Evolutionary conservation across 805 yeast species (phyloP), one percentile per base, ranked within the genome.

Genomic region (Pichia paraexigua): DNA sequence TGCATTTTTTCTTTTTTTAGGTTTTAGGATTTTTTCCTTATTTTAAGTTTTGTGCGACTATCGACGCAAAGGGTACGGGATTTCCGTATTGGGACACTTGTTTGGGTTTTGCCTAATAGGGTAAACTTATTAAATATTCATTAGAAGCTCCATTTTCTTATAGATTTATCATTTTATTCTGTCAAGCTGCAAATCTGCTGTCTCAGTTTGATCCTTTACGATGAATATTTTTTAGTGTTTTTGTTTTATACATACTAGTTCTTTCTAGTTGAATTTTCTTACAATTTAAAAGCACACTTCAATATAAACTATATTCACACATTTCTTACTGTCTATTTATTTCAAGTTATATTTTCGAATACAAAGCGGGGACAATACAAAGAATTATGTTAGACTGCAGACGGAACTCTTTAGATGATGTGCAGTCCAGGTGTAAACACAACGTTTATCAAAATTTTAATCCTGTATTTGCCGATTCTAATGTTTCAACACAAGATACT

Each of bases 51-150:
- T 35, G 22, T 7, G 22, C 35, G 48, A 2, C 48, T 43, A 45
- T 37, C 28, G 48, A 22, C 48, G 39, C 39, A 30, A 30, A 9
- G 8, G 3, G 35, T 13, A n/a, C 35, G 11, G n/a, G 35, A 27
- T 30, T 30, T 30, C n/a, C n/a, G n/a, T 12, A 30, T 30, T 15
- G 11, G 35, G 32, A 21, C 24, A 20, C 17, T 3, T 50, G 49
- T 50, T 50, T 50, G 43, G 22, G 12, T 41, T 4, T 45, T 41
- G 28, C 52, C 49, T 17, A 25, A 45, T 41, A 46, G 37, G 46
- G 52, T 30, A 45, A 24, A 39, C 24, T 45, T 28, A 50, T 50
- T 37, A 37, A n/a, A 5, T n/a, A n/a, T n/a, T n/a, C n/a, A n/a
- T n/a, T n/a, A n/a, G n/a, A n/a, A n/a, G n/a, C n/a, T n/a, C n/a